phyloP scores from a whole-genome alignment of 192 early-diverging fungal genomes.

The Backusella liffmaniae region DNA sequence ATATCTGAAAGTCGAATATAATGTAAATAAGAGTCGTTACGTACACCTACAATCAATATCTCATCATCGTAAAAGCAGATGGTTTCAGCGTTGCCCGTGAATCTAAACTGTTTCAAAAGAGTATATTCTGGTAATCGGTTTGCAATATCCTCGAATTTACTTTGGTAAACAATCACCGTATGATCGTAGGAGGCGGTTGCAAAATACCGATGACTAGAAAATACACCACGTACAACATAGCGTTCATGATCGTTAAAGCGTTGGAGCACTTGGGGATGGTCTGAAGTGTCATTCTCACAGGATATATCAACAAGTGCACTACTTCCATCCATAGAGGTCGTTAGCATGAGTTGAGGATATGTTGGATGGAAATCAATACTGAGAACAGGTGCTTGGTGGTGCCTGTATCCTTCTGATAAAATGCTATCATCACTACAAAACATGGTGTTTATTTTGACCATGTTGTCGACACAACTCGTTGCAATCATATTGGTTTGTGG shows the following conservation, averaged over 20 bases:
- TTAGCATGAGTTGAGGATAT: conserved; percentile 46
- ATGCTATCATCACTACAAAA: conserved; percentile 39
- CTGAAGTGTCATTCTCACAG: neutral
- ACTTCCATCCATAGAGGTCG: conserved; percentile 54
- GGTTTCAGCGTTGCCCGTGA: conserved; percentile 61
- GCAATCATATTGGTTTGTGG: conserved; percentile 39
- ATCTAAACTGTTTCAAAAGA: conserved; percentile 22
- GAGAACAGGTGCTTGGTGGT: conserved; percentile 61
- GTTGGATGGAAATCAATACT: conserved; percentile 62
- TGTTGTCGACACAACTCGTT: conserved; percentile 60
- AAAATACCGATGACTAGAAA: conserved; percentile 49
- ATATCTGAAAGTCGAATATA: conserved; percentile 54
- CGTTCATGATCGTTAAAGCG: conserved; percentile 69
- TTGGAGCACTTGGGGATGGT: conserved; percentile 40
- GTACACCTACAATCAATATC: conserved; percentile 57
- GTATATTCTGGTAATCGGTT: conserved; percentile 13
- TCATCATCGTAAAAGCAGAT: conserved; percentile 52
- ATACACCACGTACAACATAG: conserved; percentile 61
- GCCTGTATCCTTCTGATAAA: conserved; percentile 30
- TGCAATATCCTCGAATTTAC: conserved; percentile 9
- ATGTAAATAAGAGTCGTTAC: conserved; percentile 73
- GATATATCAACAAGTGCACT: conserved; percentile 41
- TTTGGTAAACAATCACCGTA: conserved; percentile 60
- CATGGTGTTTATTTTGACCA: conserved; percentile 49
- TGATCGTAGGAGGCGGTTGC: conserved; percentile 72